Evolutionary conservation across 129 eudicot genomes (phyloP).

Genomic region (Centaurea solstitialis): DNA sequence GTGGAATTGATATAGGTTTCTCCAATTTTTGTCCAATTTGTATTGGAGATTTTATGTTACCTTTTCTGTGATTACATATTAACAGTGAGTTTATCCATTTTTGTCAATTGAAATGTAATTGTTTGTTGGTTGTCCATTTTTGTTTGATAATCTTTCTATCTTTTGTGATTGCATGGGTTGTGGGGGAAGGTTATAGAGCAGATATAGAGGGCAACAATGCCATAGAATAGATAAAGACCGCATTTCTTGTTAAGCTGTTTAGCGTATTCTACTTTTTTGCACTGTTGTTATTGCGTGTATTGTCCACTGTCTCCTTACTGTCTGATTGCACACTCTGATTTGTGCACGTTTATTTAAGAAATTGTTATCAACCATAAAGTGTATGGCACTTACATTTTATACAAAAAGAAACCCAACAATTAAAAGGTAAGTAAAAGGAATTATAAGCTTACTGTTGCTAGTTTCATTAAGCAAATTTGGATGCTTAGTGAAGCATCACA

Average conservation of each 20-base stretch:
- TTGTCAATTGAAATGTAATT: too few species aligned
- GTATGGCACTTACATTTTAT: background rate
- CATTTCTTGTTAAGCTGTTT: background rate
- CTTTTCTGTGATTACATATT: too few species aligned
- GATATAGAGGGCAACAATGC: background rate
- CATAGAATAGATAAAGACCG: background rate
- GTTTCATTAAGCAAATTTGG: slow-evolving; percentile 6
- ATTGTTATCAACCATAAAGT: background rate
- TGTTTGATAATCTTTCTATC: too few species aligned
- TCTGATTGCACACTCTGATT: background rate
- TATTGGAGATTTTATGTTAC: too few species aligned
- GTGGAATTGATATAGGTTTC: too few species aligned
- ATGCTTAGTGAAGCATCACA: background rate
- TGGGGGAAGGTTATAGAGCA: background rate
- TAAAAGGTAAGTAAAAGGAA: too few species aligned
- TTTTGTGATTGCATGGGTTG: too few species aligned
- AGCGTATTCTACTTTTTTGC: background rate
- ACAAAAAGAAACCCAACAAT: too few species aligned
- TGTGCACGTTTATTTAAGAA: background rate
- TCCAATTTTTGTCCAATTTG: too few species aligned
- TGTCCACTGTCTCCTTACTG: background rate
- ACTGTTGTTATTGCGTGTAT: background rate
- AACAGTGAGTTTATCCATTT: too few species aligned
- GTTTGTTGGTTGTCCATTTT: too few species aligned
- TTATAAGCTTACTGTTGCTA: background rate